Base-by-base conservation (phyloP, 2,329 filamentous ascomycete species). In the Nakataea oryzae region DNA sequence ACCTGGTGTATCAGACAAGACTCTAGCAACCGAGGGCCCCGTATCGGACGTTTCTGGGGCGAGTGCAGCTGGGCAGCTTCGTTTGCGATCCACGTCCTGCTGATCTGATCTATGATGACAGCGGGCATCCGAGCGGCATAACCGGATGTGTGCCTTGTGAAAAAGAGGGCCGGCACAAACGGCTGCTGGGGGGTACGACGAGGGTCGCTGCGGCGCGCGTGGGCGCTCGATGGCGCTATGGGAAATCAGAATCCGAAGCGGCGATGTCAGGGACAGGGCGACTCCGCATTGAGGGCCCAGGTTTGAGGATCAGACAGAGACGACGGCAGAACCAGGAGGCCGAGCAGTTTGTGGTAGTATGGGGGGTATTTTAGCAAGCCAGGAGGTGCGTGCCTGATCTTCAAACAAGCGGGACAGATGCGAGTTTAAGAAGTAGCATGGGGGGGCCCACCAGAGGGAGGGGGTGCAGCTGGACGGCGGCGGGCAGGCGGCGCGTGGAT, bases 71-170 rank as follows among this genome's bases (percentile, higher is more conserved):
- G 54, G 21, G 58, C 28, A 57, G 59, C 57, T 34, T 74, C 71
- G 73, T 76, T 75, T 70, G 78, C 75, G 70, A 77, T 77, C 78
- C 78, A 81, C 66, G 76, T 78, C 75, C 77, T 76, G 68, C 72
- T 72, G 68, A 78, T 79, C 74, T 74, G 77, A 76, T 81, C 78
- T 80, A 79, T 78, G 68, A 75, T 75, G 72, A 76, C 75, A 74
- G 78, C 74, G 70, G 75, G 81, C 81, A 84, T 83, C 73, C 78
- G 79, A 76, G 75, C 79, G 76, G 74, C 76, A 80, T 79, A 69
- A 69, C 50, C 47, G 29, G 73, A 68, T 24, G 65, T 72, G 70
- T 71, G 69, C 72, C 68, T 63, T 55, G 50, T 58, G 29, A 41
- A 30, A 30, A 57, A 29, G 24, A 63, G 47, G 34, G 29, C 34